phyloP scores from a whole-genome alignment of 2,329 filamentous ascomycete genomes.

The Fusarium oxysporum region DNA sequence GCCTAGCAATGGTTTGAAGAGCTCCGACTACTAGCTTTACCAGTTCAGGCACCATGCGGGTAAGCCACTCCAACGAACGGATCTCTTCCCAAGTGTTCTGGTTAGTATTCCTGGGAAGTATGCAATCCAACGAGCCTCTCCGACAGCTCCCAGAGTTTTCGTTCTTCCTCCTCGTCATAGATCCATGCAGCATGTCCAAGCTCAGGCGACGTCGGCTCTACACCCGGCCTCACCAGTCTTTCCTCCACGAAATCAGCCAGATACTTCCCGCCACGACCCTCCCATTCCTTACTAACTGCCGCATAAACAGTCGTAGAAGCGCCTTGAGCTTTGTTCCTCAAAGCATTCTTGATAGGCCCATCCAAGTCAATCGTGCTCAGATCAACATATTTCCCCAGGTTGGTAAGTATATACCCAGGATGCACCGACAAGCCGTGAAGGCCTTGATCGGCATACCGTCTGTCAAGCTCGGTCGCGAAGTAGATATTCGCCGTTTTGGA shows the following conservation, averaged over 20 bases:
- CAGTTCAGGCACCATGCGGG: no score
- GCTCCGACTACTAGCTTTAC: accelerated
- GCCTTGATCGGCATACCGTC: slow-evolving; percentile 7
- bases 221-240: accelerated
- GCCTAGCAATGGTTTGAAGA: accelerated
- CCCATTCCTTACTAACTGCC: neutral
- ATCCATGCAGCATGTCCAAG: slow-evolving; percentile 10
- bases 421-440: slow-evolving; percentile 31
- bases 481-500: slow-evolving; percentile 38
- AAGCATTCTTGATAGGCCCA: neutral
- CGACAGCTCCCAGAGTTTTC: neutral
- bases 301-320: slow-evolving; percentile 19
- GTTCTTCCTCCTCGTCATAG: neutral
- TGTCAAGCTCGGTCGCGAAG: slow-evolving; percentile 35
- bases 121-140: neutral
- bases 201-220: neutral
- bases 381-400: neutral
- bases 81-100: accelerated
- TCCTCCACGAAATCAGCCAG: slow-evolving; percentile 6
- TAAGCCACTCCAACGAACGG: accelerated
- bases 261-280: slow-evolving; percentile 15
- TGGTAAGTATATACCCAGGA: slow-evolving; percentile 16
- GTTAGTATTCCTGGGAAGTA: neutral
- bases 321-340: slow-evolving; percentile 2
- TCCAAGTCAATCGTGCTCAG: neutral